Conservation (phyloP, 441 rosid species). For the Pelargonium australe region DNA sequence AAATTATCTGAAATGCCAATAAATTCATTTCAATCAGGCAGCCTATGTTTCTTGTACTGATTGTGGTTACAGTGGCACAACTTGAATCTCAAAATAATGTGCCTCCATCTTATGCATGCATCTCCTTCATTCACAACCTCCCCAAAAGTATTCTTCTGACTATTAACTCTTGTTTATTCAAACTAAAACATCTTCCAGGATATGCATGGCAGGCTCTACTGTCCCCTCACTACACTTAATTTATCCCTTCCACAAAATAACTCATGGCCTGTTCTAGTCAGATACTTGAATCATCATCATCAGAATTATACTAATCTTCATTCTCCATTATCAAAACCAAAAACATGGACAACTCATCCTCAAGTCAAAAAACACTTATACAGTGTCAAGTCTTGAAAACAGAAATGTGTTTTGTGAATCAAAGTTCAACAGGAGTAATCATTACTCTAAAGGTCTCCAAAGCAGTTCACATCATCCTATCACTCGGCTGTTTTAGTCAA, state of each 20-base stretch:
- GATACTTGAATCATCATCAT: not conserved
- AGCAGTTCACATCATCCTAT: not conserved
- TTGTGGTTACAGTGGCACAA: not conserved
- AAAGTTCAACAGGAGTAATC: not conserved
- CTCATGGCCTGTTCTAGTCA: not conserved
- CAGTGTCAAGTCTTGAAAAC: not conserved
- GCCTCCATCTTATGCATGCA: not conserved
- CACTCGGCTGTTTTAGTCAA: not conserved
- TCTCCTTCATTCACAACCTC: not conserved
- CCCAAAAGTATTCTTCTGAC: not conserved
- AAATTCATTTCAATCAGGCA: not conserved
- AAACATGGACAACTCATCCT: not conserved
- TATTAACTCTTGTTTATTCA: conserved; percentile 1
- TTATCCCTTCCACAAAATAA: not conserved
- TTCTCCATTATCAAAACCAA: not conserved
- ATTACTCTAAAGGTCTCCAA: not conserved
- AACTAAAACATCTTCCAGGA: not conserved
- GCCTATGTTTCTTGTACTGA: not conserved
- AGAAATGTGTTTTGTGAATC: not conserved
- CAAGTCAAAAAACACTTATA: not conserved
- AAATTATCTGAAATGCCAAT: not conserved
- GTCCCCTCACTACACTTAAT: not conserved
- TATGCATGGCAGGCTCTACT: not conserved
- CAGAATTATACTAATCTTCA: not conserved
- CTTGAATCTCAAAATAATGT: not conserved